Percentiles rank a stretch among this genome's conserved stretches.
These are phyloP conservation scores for Candida mesenterica DNA, from an alignment of 1,139 yeast species.

Conservation along the genomic window DNA sequence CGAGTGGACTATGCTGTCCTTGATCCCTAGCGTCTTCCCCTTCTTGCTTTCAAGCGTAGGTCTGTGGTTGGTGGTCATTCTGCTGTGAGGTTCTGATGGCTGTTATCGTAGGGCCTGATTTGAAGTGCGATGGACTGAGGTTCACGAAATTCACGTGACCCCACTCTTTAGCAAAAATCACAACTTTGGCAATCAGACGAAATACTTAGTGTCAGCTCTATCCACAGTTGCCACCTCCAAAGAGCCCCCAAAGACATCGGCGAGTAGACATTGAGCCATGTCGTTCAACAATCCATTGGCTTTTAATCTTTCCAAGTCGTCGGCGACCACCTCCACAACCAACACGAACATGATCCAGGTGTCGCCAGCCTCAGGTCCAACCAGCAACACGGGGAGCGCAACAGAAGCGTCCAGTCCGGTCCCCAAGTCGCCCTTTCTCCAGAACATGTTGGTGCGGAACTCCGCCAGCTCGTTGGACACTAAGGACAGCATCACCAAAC, in stretches of 20 bases:
- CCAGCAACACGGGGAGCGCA: no score
- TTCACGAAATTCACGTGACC: no score
- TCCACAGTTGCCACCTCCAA: no score
- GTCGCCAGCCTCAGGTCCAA: conserved; percentile 13
- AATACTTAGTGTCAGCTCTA: neutral
- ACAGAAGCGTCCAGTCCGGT: conserved; percentile 2
- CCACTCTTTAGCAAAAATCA: no score
- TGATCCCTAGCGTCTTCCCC: conserved; percentile 52
- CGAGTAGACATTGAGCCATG: conserved; percentile 17
- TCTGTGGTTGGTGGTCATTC: conserved; percentile 91
- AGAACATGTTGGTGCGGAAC: conserved; percentile 17
- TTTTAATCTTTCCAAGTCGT: conserved; percentile 40
- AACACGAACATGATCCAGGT: conserved; percentile 32
- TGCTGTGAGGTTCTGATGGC: no score
- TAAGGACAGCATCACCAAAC: conserved; percentile 6
- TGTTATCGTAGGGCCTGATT: no score
- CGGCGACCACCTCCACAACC: conserved; percentile 45
- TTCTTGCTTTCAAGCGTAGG: conserved; percentile 87
- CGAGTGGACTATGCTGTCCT: conserved; percentile 58
- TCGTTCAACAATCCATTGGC: conserved; percentile 34
- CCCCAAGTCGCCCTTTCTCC: conserved; percentile 21
- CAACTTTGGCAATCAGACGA: no score
- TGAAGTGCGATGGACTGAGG: no score
- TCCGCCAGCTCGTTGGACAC: conserved; percentile 4
- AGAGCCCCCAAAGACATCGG: neutral